Evolutionary conservation across 441 rosid genomes (phyloP).

Genomic region (Aquilaria agallochum): DNA sequence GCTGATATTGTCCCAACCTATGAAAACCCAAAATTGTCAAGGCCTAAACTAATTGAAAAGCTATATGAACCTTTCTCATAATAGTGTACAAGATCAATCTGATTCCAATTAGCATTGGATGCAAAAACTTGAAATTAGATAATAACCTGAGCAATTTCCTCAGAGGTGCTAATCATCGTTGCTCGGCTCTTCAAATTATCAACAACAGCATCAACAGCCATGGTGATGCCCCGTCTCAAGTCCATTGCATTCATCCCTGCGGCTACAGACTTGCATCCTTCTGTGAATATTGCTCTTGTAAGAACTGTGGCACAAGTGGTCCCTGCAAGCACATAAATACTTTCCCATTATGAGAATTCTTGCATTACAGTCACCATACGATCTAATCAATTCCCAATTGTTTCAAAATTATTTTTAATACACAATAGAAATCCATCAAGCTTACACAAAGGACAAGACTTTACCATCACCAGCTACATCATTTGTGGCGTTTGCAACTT

Average conservation of each 20-base stretch:
- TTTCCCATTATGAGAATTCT: no score
- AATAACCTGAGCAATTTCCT: slow-evolving; percentile 74
- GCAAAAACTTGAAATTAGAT: neutral
- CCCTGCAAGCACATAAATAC: slow-evolving; percentile 37
- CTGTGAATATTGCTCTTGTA: slow-evolving; percentile 71
- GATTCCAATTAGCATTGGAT: no score
- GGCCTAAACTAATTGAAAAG: no score
- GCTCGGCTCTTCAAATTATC: slow-evolving; percentile 80
- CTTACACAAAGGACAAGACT: slow-evolving; percentile 2
- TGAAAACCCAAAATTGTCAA: neutral
- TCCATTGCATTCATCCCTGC: slow-evolving; percentile 97
- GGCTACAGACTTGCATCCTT: slow-evolving; percentile 91
- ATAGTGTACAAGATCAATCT: no score
- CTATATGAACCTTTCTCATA: no score
- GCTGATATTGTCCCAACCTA: slow-evolving; percentile 87
- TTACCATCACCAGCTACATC: slow-evolving; percentile 92
- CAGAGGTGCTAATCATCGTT: slow-evolving; percentile 86
- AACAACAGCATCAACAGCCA: slow-evolving; percentile 86
- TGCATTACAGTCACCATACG: no score
- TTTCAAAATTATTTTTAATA: no score
- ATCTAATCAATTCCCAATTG: no score
- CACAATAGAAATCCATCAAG: no score
- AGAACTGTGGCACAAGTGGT: slow-evolving; percentile 88
- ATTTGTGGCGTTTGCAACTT: slow-evolving; percentile 96
- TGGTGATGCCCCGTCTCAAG: slow-evolving; percentile 71